Evolutionary conservation across 1,284 basidiomycete genomes (phyloP).

Genomic region (Trametes polyzona): DNA sequence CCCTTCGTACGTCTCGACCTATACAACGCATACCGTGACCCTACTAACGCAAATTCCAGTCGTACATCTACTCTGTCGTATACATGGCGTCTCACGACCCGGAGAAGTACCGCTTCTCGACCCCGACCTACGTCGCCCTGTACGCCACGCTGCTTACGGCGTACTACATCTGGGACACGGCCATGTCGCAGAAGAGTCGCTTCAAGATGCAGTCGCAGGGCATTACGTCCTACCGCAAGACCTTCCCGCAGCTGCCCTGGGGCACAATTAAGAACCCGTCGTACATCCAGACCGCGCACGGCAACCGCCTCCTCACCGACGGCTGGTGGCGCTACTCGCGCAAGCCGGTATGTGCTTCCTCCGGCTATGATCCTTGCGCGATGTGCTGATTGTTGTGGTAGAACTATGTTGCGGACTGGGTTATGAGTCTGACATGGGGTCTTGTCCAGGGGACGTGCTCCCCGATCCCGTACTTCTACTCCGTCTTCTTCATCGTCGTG

Average conservation of each 20-base stretch:
- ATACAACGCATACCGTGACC: not conserved
- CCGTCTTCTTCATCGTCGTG: conserved; percentile 90
- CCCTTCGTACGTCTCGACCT: conserved; percentile 64
- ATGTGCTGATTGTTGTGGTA: conserved; percentile 28
- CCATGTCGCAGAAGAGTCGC: conserved; percentile 96
- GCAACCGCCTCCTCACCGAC: conserved; percentile 83
- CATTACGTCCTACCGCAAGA: conserved; percentile 82
- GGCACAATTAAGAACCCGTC: conserved; percentile 87
- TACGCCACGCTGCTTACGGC: conserved; percentile 80
- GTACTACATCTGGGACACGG: conserved; percentile 92
- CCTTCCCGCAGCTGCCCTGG: conserved; percentile 95
- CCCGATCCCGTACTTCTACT: conserved; percentile 95
- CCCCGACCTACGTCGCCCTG: conserved; percentile 70
- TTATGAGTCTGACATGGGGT: conserved; percentile 91
- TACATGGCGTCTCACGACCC: conserved; percentile 98
- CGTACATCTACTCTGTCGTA: conserved; percentile 95
- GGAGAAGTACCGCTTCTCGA: conserved; percentile 86
- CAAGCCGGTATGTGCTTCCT: conserved; percentile 70
- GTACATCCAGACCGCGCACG: conserved; percentile 93
- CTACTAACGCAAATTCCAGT: conserved; percentile 50
- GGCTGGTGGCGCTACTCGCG: conserved; percentile 92
- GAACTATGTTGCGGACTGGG: conserved; percentile 90
- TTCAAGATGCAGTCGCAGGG: conserved; percentile 98
- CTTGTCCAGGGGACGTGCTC: conserved; percentile 82
- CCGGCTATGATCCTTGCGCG: not conserved